Base-by-base conservation (phyloP, 1,139 yeast genomes). In the Kodamaea sp. region DNA sequence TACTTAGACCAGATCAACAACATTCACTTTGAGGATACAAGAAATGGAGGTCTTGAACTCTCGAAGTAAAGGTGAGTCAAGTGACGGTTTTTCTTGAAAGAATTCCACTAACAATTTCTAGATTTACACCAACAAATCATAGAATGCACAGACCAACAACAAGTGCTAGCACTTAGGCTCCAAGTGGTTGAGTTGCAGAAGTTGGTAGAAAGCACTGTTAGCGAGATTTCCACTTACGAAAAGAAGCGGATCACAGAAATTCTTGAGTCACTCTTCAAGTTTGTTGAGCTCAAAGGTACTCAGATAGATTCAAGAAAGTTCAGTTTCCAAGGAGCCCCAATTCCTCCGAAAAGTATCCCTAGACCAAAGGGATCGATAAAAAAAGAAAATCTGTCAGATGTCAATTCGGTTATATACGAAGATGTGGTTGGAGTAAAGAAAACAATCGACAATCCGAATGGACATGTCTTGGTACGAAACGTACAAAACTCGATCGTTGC, bases 321-420 rank as follows among this genome's bases (percentile, higher is more conserved):
- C 34, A 31, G 34, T 22, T 65, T 64, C 31, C 32, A 25, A 15
- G 70, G 70, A 2, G 51, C 36, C 1, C 70, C 70, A 0, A 36
- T 51, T 4, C 48, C 50, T 4, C 22, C 32, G 4, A 12, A n/a
- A n/a, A 18, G 7, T 7, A 11, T 8, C 3, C 9, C 19, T 3
- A 8, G 5, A 15, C 13, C 24, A 12, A 15, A 11, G 8, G 24
- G 15, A n/a, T 6, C 21, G 13, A 22, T n/a, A 13, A 22, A 15
- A 22, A 15, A 10, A 25, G 28, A n/a, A 19, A 18, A 23, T 11
- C 15, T 14, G 13, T 12, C 19, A 7, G 25, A 14, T 22, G 15
- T 4, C 9, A 11, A 9, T 9, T 15, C 30, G 4, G 5, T 7
- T 4, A 28, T 31, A 7, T 33, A 30, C 21, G 29, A 28, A 19